Percentiles rank a stretch among this genome's conserved stretches.
phyloP scores from a whole-genome alignment of 768 basidiomycete species.

The Kwoniella pini region DNA sequence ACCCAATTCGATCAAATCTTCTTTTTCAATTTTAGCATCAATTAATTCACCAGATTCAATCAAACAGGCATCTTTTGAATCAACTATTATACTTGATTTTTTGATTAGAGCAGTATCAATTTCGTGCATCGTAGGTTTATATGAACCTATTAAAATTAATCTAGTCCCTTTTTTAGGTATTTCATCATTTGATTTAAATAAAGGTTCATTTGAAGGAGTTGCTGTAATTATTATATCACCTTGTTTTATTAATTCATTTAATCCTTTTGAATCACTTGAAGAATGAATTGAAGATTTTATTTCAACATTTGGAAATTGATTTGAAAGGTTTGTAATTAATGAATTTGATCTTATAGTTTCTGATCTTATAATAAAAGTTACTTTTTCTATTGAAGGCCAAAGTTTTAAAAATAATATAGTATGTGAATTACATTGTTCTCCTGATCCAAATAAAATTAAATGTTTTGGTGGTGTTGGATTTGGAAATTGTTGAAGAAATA shows the following conservation, averaged over 20 bases:
- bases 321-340: slow-evolving; percentile 20
- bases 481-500: slow-evolving; percentile 32
- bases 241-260: slow-evolving; percentile 54
- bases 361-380: slow-evolving; percentile 56
- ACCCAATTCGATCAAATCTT: slow-evolving; percentile 68
- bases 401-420: slow-evolving; percentile 39
- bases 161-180: slow-evolving; percentile 60
- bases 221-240: slow-evolving; percentile 72
- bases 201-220: slow-evolving; percentile 68
- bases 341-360: slow-evolving; percentile 50
- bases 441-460: slow-evolving; percentile 44
- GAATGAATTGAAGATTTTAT: slow-evolving; percentile 15
- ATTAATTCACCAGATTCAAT: slow-evolving; percentile 83
- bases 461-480: slow-evolving; percentile 15
- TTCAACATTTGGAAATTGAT: slow-evolving; percentile 19
- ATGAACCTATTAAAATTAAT: slow-evolving; percentile 77
- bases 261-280: slow-evolving; percentile 2
- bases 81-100: slow-evolving; percentile 67
- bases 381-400: slow-evolving; percentile 28
- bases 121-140: slow-evolving; percentile 78
- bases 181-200: slow-evolving; percentile 71
- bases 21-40: slow-evolving; percentile 56
- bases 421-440: slow-evolving; percentile 48
- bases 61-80: slow-evolving; percentile 70
- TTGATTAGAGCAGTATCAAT: slow-evolving; percentile 64